Evolutionary conservation across 139 green algal genomes (phyloP), one percentile per base, ranked within the genome.

Genomic region (Closterium sp.): DNA sequence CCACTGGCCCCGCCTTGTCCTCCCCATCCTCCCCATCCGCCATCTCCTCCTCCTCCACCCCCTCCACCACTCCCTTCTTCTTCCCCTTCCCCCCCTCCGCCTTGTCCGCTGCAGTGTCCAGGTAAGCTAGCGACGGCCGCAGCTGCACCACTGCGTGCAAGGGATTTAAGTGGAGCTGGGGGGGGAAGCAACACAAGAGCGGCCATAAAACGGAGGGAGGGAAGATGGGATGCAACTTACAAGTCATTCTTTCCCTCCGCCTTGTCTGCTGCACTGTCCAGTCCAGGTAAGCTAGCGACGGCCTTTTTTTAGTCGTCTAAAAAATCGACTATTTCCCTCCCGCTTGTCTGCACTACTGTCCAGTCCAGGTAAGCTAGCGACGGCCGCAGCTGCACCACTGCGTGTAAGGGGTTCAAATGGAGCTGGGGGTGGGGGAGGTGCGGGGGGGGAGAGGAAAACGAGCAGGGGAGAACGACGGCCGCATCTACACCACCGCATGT

Each of bases 91-190:
- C 31, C 10, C 83, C 55, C 25, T 89, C 87, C 85, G 87, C 85
- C 43, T 85, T 88, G 1, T 94, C 93, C 12, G 16, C 76, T 2
- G 92, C 89, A 76, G 16, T 76, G 87, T 97, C 96, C 1, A 98
- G 90, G 89, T 98, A 94, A 23, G 88, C 85, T 92, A 98, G 88
- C 9, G 94, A 93, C 33, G 97, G 97, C 6, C 97, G 96, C 93
- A 98, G 87, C 94, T 98, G 96, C 81, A 98, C 84, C 1, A 94
- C 95, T 64, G 96, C 96, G 30, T 97, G 93, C 0, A 98, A n/a
- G 3, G 97, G 96, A 85, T 96, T 90, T 16, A 98, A 92, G 84
- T 98, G 89, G 21, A 98, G 90, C 43, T 95, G 94, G 69, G 21
- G 31, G 9, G 12, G 32, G 33, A 25, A n/a, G 55, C 16, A n/a